Evolutionary conservation across 805 yeast genomes (phyloP).

Genomic region (Wickerhamomyces bovis): DNA sequence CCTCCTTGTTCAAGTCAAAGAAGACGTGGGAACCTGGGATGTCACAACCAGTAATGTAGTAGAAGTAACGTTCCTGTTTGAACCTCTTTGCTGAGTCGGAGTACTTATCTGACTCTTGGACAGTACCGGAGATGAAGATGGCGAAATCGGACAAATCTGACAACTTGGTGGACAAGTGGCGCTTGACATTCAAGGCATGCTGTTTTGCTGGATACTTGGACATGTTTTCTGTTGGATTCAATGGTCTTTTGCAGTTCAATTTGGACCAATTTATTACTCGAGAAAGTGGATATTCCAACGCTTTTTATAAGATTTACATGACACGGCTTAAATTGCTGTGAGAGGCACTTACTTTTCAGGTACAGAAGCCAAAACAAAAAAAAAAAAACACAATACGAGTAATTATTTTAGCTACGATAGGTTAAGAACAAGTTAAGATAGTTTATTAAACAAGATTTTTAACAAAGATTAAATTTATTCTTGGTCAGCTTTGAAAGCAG

Average conservation of each 20-base stretch:
- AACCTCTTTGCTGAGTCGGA: conserved; percentile 74
- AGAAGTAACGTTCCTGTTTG: conserved; percentile 89
- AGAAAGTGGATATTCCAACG: too few relatives aligned
- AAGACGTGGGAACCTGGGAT: conserved; percentile 71
- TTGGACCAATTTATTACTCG: too few relatives aligned
- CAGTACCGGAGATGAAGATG: conserved; percentile 58
- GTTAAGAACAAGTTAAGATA: background rate
- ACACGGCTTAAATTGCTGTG: too few relatives aligned
- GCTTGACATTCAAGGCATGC: conserved; percentile 56
- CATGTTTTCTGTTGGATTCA: conserved; percentile 8
- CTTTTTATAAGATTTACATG: too few relatives aligned
- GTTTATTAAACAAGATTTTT: background rate
- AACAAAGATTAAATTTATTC: conserved; percentile 3
- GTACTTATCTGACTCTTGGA: conserved; percentile 55
- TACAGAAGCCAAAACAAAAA: too few relatives aligned
- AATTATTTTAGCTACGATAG: background rate
- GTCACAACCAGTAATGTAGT: conserved; percentile 76
- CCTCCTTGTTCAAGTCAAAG: conserved; percentile 46
- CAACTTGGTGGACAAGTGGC: conserved; percentile 28
- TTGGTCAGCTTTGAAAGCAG: conserved; percentile 59
- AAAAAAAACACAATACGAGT: too few relatives aligned
- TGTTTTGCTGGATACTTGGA: conserved; percentile 75
- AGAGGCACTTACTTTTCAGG: too few relatives aligned
- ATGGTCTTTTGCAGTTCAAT: background rate
- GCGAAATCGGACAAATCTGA: conserved; percentile 28